Evolutionary conservation across 2,329 filamentous ascomycete species (phyloP).

Genomic region (Drechslerella coelobrocha): DNA sequence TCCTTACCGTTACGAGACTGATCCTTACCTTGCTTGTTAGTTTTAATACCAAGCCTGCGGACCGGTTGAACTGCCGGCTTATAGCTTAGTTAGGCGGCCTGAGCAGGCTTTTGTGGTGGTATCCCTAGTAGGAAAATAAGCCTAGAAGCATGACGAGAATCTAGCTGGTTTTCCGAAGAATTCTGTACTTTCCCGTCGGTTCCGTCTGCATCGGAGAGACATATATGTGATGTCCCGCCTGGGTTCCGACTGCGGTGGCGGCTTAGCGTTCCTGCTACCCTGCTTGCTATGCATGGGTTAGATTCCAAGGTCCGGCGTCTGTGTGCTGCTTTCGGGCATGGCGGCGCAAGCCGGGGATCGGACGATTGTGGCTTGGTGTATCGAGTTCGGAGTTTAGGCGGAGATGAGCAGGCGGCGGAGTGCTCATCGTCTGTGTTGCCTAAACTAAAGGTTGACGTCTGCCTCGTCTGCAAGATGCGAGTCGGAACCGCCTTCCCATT

Average conservation of each 20-base stretch:
- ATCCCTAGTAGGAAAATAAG: not conserved
- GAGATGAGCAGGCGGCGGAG: not conserved
- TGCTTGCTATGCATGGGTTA: no score
- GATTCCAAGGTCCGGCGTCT: no score
- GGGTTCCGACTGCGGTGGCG: not conserved
- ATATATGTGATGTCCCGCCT: not conserved
- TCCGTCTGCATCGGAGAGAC: not conserved
- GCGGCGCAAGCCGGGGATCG: no score
- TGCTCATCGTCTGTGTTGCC: no score
- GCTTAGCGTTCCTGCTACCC: not conserved
- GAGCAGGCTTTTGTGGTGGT: not conserved
- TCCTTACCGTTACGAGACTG: no score
- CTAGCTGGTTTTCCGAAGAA: slow-evolving; percentile 5
- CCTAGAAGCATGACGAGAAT: no score
- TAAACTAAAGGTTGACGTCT: not conserved
- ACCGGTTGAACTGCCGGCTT: not conserved
- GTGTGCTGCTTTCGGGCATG: no score
- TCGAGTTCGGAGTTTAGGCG: not conserved
- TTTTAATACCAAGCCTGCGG: not conserved
- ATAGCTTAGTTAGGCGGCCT: not conserved
- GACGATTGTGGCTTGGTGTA: not conserved
- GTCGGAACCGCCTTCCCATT: not conserved
- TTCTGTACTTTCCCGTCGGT: slow-evolving; percentile 15
- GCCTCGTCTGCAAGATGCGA: not conserved
- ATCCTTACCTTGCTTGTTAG: no score